Percentiles rank a stretch among this genome's conserved stretches.
Conservation (phyloP, 495 filamentous ascomycete species). For the Lasiosphaeria hispida region DNA sequence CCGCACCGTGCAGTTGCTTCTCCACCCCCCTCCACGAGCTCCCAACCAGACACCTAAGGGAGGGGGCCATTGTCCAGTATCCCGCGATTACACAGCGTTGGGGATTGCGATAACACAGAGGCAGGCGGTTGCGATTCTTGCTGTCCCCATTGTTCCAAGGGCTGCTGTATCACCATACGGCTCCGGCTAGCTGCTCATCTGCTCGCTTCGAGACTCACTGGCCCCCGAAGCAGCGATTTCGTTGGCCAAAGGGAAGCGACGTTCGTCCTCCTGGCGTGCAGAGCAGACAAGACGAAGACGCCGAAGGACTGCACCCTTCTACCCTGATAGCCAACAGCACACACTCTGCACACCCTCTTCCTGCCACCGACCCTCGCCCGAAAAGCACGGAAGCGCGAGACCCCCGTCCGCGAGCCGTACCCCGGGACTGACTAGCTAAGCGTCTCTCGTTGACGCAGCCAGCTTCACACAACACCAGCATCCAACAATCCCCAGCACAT, state of each 20-base stretch:
- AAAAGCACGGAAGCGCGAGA: no score
- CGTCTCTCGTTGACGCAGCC: no score
- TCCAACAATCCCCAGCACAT: no score
- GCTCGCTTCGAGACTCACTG: neutral
- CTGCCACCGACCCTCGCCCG: no score
- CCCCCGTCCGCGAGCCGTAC: no score
- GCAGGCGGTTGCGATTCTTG: conserved; percentile 11
- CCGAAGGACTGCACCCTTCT: neutral
- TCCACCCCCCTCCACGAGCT: neutral
- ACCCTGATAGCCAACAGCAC: neutral
- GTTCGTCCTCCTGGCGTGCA: neutral
- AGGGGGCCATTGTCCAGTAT: neutral
- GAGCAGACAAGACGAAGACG: no score
- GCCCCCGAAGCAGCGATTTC: conserved; percentile 1
- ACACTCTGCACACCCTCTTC: no score
- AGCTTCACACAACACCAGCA: no score
- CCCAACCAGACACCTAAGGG: neutral
- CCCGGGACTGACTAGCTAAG: no score
- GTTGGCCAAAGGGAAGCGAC: conserved; percentile 10
- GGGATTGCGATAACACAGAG: neutral
- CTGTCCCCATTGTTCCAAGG: conserved; percentile 9
- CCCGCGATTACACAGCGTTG: neutral
- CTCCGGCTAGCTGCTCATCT: conserved; percentile 19
- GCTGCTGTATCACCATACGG: conserved; percentile 14
- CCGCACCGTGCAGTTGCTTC: neutral